Evolutionary conservation across 2,329 filamentous ascomycete species (phyloP).

Genomic region (Cordyceps fumosorosea): DNA sequence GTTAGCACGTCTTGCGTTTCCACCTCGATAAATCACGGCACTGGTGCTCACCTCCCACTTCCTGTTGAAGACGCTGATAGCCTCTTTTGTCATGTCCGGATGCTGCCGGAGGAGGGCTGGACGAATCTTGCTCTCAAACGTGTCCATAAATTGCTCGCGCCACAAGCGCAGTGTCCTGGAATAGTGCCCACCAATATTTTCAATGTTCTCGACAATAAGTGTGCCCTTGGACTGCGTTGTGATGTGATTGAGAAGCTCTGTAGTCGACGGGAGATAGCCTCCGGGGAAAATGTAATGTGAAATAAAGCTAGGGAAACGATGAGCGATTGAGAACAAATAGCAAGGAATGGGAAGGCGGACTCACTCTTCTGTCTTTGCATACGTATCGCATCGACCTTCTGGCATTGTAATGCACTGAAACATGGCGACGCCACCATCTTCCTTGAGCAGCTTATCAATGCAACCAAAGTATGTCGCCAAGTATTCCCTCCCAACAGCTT

Average conservation of each 20-base stretch:
- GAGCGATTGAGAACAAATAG: not conserved
- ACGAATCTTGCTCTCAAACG: constrained; percentile 54
- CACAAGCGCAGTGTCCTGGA: constrained; percentile 62
- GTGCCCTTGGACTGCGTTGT: constrained; percentile 52
- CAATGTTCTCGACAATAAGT: constrained; percentile 58
- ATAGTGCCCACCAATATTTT: constrained; percentile 72
- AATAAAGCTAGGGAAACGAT: constrained; percentile 48
- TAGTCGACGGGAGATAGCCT: constrained; percentile 59
- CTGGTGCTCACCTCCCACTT: constrained; percentile 59
- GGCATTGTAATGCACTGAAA: constrained; percentile 78
- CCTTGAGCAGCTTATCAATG: constrained; percentile 58
- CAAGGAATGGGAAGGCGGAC: constrained; percentile 15
- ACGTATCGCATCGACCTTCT: constrained; percentile 58
- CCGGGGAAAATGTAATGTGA: constrained; percentile 73
- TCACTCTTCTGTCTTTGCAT: constrained; percentile 58
- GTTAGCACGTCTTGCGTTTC: not conserved
- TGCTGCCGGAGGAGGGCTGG: constrained; percentile 55
- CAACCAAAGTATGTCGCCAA: constrained; percentile 61
- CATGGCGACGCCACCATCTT: constrained; percentile 57
- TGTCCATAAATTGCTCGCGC: constrained; percentile 57
- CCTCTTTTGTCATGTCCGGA: constrained; percentile 50
- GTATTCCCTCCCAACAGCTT: constrained; percentile 64
- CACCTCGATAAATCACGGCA: no score
- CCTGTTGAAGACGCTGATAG: constrained; percentile 59
- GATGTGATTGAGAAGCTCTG: constrained; percentile 53